These are phyloP conservation scores for Xylariaceae sp. DNA, from an alignment of 2,329 filamentous ascomycete genomes.

Conservation along the genomic window DNA sequence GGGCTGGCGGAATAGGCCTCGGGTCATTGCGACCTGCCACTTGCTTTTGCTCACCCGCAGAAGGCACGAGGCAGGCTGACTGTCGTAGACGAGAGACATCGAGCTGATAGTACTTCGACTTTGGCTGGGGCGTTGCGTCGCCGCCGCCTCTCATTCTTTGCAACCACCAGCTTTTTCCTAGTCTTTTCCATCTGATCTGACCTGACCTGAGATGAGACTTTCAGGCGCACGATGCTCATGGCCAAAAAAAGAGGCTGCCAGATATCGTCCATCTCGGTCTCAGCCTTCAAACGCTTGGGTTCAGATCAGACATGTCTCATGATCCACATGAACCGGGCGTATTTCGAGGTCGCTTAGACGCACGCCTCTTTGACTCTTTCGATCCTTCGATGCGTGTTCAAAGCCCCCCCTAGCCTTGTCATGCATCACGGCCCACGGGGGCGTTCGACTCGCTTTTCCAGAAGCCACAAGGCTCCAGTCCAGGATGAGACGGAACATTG, in stretches of 20 bases:
- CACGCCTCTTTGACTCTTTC: background rate
- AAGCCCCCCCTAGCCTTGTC: background rate
- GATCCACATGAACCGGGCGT: too few species aligned
- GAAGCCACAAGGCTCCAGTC: background rate
- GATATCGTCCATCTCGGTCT: constrained; percentile 8
- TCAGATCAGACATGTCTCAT: too few species aligned
- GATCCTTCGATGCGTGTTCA: background rate
- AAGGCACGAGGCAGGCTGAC: too few species aligned
- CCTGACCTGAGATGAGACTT: background rate
- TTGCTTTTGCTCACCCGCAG: background rate
- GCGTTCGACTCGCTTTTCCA: too few species aligned
- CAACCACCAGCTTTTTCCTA: background rate
- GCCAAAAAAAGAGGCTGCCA: constrained; percentile 1
- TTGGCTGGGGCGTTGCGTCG: background rate
- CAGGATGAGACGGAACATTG: background rate
- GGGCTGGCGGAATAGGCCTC: background rate
- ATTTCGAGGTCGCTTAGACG: too few species aligned
- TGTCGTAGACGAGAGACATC: too few species aligned
- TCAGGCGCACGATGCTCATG: constrained; percentile 5
- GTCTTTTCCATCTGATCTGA: background rate
- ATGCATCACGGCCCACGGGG: background rate
- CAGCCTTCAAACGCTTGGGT: constrained; percentile 15
- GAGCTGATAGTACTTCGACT: too few species aligned
- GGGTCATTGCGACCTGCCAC: background rate
- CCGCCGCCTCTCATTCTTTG: background rate